Conservation (phyloP, 2,329 filamentous ascomycete genomes). For the Fusarium odoratissimum region DNA sequence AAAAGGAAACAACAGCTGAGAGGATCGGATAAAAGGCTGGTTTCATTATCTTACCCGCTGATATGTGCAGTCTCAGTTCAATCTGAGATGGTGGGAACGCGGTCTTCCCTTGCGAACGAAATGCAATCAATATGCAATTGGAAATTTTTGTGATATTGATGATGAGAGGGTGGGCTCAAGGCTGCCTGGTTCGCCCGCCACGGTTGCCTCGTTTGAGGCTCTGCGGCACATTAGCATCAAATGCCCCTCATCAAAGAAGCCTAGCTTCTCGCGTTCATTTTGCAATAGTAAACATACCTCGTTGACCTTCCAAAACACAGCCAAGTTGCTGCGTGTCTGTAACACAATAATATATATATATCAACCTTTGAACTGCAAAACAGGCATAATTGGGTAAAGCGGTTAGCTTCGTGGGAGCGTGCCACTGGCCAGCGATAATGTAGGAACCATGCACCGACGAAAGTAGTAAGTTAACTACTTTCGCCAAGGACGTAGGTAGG, state of each 20-base stretch:
- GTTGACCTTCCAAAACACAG: background rate
- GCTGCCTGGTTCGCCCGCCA: slow-evolving; percentile 11
- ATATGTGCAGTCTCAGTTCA: background rate
- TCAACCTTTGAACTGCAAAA: background rate
- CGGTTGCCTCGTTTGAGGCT: slow-evolving; percentile 7
- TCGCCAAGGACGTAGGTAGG: background rate
- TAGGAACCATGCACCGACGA: background rate
- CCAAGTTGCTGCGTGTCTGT: background rate
- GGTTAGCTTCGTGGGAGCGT: slow-evolving; percentile 1
- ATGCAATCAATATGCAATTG: background rate
- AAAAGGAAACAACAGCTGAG: background rate
- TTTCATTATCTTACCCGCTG: background rate
- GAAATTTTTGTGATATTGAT: background rate
- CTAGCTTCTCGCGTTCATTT: background rate
- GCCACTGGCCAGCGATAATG: background rate
- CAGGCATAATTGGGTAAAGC: background rate
- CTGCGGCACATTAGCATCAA: slow-evolving; percentile 1
- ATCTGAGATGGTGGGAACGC: background rate
- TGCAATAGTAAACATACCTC: background rate
- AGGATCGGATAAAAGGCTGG: background rate
- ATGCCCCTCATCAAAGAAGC: background rate
- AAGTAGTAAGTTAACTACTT: background rate
- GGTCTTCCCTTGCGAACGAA: background rate
- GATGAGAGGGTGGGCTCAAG: background rate
- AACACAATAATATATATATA: background rate